Evolutionary conservation across 352 stramenopile species (phyloP), one percentile per base, ranked within the genome.

Genomic region (Phytophthora macrochlamydospora): DNA sequence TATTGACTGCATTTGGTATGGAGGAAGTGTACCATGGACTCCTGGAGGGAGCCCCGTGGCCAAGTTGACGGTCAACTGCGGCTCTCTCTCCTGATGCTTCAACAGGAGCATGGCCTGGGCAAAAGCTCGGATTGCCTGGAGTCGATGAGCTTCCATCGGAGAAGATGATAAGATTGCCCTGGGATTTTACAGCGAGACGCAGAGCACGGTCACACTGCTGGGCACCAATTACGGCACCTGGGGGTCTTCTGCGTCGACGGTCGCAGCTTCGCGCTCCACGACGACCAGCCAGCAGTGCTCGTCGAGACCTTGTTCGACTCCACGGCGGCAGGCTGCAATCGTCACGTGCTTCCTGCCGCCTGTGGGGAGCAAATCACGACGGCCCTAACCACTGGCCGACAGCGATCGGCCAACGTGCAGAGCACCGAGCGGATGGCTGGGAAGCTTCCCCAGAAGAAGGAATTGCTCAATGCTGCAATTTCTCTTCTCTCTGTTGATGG

Each of bases 401-500:
- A 49, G 43, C 43, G 43, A n/a, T 49, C 18, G 43, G 14, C 43
- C 43, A 24, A 0, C 43, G 43, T 49, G 43, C 43, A 49, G 43
- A 49, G 43, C 43, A 49, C 13, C 13, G 43, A 49, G 12, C 18
- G 43, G 7, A n/a, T 49, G 43, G 43, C 43, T 49, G 43, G 5
- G 43, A 29, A 29, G 7, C 13, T n/a, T n/a, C 7, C 43, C 13
- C 43, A 37, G 51, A 62, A 71, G 64, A 11, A 52, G 11, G 54
- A 12, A 3, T 24, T 24, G 18, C 18, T 24, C 18, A 29, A 30
- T 14, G 35, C 32, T 13, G 40, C 33, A 33, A 40, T 29, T 56
- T 56, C 50, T 59, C 42, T 67, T 64, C 44, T 62, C 64, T 62
- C 37, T 66, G 56, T 62, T 11, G 9, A 40, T 40, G 35, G 35